Evolutionary conservation across 768 basidiomycete species (phyloP), one percentile per base, ranked within the genome.

Genomic region (Suillus subalutaceus): DNA sequence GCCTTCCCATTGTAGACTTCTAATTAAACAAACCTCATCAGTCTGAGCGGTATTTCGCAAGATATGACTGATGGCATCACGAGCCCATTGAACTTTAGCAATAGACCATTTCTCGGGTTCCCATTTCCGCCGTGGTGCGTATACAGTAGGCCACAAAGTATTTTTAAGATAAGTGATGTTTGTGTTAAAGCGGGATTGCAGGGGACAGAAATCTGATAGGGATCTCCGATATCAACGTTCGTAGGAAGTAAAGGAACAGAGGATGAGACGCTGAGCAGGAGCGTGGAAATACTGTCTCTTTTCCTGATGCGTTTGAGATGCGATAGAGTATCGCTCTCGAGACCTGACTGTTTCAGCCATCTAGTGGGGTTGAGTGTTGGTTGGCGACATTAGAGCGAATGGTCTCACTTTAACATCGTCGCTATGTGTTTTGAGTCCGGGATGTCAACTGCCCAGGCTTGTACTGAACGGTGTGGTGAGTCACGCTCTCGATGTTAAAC

Each of bases 101-200:
- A 80, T 76, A 4, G 89, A 85, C 92, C 94, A 94, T 7, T 79
- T 79, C 66, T 90, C 86, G 1, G 80, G 77, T 65, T 92, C 90
- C 71, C 85, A 86, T 72, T 88, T 92, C 67, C 88, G 83, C 41
- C 84, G 84, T 0, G 92, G 92, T 4, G 88, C 82, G 70, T 87
- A 94, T 16, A 88, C 78, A 13, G 92, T 92, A 9, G 97, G 97
- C 97, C 97, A 99, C n/a, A 93, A 78, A 1, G 84, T 75, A 46
- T 85, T 84, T 78, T 96, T 41, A 87, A 74, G 52, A 77, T 74
- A 26, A 94, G 80, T 8, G 94, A 91, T 16, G 82, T 81, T 0
- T 79, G 79, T 0, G 93, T 94, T 5, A 90, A 79, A 0, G 94
- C 94, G 13, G 88, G 82, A 16, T 84, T 81, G 38, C 79, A 76